A percentile compares a stretch with the other conserved stretches of the same genome.
Evolutionary conservation across 805 yeast species (phyloP).

Genomic region (Tetrapisispora nanseiensis): DNA sequence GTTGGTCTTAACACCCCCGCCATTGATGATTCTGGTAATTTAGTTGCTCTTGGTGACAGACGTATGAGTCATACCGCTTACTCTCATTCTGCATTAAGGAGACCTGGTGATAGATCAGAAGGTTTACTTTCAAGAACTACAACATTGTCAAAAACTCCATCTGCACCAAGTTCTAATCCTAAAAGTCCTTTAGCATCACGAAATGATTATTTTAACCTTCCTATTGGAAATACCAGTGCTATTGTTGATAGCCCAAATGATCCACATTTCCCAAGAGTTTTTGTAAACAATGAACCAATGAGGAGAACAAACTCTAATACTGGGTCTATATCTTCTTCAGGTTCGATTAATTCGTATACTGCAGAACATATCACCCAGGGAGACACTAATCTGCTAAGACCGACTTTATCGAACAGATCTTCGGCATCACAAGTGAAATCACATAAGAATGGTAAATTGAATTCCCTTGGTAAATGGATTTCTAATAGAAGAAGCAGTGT

Average conservation of each 20-base stretch:
- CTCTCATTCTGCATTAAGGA: constrained; percentile 1
- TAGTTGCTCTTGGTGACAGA: constrained; percentile 12
- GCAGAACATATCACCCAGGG: neutral
- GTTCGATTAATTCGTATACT: neutral
- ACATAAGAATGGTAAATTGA: neutral
- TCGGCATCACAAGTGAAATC: neutral
- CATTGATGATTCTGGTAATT: constrained; percentile 30
- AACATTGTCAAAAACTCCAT: neutral
- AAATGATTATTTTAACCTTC: neutral
- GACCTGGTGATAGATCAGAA: neutral
- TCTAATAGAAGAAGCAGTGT: constrained; percentile 1
- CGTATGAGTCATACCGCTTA: constrained; percentile 1
- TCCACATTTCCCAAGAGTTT: neutral
- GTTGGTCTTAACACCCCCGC: constrained; percentile 25
- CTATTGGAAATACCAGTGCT: neutral
- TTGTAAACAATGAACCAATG: neutral
- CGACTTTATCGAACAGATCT: neutral
- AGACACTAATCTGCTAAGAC: neutral
- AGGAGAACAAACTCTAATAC: neutral
- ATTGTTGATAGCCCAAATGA: neutral
- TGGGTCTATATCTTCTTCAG: neutral
- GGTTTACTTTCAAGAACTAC: neutral
- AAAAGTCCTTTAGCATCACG: neutral
- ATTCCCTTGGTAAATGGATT: constrained; percentile 1
- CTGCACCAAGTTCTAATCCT: neutral